Evolutionary conservation across 78 protist species (phyloP).

Genomic region (Bodo saltans): DNA sequence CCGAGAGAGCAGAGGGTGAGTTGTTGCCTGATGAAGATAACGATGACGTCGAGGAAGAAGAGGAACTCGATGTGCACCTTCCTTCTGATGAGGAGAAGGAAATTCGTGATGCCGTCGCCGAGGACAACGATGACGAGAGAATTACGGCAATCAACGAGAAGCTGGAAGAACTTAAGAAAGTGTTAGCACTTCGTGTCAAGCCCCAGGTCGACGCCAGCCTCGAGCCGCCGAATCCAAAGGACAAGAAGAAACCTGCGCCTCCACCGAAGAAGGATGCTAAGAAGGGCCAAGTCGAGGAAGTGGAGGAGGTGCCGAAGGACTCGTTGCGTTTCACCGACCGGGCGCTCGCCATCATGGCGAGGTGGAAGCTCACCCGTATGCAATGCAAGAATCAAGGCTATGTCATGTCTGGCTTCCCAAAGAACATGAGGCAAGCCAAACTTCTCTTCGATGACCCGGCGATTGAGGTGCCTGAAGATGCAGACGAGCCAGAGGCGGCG

Average conservation of each 20-base stretch:
- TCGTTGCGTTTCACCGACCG: not conserved
- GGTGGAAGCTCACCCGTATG: conserved; percentile 9
- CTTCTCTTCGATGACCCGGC: conserved; percentile 7
- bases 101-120: not conserved
- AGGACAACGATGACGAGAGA: not conserved
- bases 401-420: conserved; percentile 59
- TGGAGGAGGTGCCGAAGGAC: not conserved
- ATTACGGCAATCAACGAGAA: not conserved
- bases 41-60: conserved; percentile 2
- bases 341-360: conserved; percentile 2
- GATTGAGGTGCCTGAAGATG: not conserved
- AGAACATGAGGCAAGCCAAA: conserved; percentile 24
- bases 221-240: conserved; percentile 30
- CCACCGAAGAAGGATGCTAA: not conserved
- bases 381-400: conserved; percentile 61
- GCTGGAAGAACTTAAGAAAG: not conserved
- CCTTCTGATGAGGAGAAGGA: not conserved
- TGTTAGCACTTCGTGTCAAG: not conserved
- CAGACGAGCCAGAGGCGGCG: conserved; percentile 2
- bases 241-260: not conserved
- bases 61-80: not conserved
- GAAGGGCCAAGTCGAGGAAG: too few species aligned
- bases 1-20: not conserved
- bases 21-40: not conserved
- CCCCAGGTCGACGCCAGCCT: not conserved